phyloP scores from a whole-genome alignment of 345 rosid species.

The Limnanthes douglasii region DNA sequence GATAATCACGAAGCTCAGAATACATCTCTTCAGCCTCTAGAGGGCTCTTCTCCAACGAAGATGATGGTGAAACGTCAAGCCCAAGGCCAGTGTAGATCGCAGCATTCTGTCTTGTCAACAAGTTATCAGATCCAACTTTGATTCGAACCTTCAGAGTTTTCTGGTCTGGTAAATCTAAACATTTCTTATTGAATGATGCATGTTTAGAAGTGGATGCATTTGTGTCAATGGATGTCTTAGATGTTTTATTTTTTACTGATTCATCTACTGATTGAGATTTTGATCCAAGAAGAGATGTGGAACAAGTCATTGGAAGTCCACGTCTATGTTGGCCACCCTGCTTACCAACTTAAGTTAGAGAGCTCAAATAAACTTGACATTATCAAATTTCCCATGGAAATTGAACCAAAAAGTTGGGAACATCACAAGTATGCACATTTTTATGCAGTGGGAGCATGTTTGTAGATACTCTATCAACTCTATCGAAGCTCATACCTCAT shows the following conservation, averaged over 20 bases:
- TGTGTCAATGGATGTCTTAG: slow-evolving; percentile 12
- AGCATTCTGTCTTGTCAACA: slow-evolving; percentile 46
- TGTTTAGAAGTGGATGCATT: slow-evolving; percentile 15
- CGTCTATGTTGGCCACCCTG: too few species aligned
- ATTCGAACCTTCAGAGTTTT: slow-evolving; percentile 61
- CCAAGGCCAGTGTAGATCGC: slow-evolving; percentile 59
- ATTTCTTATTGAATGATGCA: slow-evolving; percentile 20
- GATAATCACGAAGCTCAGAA: slow-evolving; percentile 23
- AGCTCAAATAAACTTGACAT: too few species aligned
- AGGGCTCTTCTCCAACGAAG: slow-evolving; percentile 53
- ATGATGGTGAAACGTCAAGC: slow-evolving; percentile 60
- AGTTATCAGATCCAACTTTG: slow-evolving; percentile 71
- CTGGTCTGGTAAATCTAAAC: slow-evolving; percentile 29
- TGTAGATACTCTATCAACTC: too few species aligned
- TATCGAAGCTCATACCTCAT: too few species aligned
- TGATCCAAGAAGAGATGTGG: slow-evolving; percentile 10
- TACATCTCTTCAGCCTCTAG: slow-evolving; percentile 57
- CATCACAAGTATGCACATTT: too few species aligned
- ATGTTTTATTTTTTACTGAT: slow-evolving; percentile 20
- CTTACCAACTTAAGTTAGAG: too few species aligned
- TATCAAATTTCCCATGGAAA: too few species aligned
- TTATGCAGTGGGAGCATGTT: too few species aligned
- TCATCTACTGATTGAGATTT: slow-evolving; percentile 14
- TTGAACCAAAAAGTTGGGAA: too few species aligned
- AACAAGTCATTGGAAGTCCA: slow-evolving; percentile 17